Base-by-base conservation (phyloP, 1,284 basidiomycete genomes). In the Melampsora americana region DNA sequence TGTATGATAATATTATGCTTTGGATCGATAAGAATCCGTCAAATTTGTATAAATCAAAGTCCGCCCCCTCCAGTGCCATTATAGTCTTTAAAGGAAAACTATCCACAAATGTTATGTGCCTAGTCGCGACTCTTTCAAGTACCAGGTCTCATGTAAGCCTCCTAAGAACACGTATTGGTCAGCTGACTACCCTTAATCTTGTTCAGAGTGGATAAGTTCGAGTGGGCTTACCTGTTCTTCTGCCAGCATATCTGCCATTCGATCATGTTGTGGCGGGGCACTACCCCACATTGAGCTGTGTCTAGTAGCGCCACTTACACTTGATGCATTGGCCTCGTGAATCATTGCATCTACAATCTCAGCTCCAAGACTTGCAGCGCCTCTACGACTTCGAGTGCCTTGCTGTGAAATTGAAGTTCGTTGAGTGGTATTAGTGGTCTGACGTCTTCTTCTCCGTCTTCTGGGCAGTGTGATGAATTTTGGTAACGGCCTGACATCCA, bases 401-500 rank as follows among this genome's bases (percentile, higher is more conserved):
- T 53, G 44, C 30, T 26, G 42, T 32, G 69, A 35, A 44, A 14
- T 44, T 44, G 42, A 44, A 16, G 61, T 50, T 46, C n/a, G n/a
- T 14, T 60, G 61, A 32, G 23, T 77, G 9, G n/a, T 77, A 16
- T 67, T 75, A 53, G 77, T 78, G 1, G 77, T 77, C 42, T 75
- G 69, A 20, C 81, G 70, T 69, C 84, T 79, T 70, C 86, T 81
- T 60, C 86, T 78, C 18, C 86, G 80, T 42, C 85, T 80, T 14
- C 85, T 80, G 0, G 85, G 86, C 1, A 86, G 80, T 14, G 85
- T 86, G 79, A 86, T 86, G 80, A 86, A 92, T 80, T 90, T 89
- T 20, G 94, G 93, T 90, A 97, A 94, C 20, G 88, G 87, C 65
- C 95, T 87, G 66, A 89, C 89, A 81, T 98, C 96, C 78, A 99